A percentile compares a stretch with the other conserved stretches of the same genome.
These are phyloP conservation scores for Umbilicus rupestris DNA, from an alignment of 164 flowering plant species.

Conservation along the genomic window DNA sequence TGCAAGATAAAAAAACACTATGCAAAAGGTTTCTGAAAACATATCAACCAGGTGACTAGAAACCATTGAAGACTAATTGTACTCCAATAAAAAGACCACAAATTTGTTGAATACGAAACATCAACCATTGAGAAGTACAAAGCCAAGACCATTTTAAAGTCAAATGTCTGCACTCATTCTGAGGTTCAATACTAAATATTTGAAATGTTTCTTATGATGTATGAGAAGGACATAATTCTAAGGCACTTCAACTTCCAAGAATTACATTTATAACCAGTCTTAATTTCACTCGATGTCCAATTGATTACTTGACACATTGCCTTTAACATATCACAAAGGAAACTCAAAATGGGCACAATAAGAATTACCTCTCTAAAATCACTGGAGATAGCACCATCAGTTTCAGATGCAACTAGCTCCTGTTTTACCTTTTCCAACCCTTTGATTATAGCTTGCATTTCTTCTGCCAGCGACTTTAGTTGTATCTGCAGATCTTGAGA, in stretches of 20 bases:
- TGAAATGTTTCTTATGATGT: neutral
- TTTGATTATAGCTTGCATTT: slow-evolving; percentile 96
- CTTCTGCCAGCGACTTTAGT: slow-evolving; percentile 85
- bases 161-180: neutral
- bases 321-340: neutral
- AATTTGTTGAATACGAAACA: no score
- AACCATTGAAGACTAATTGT: neutral
- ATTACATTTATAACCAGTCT: neutral
- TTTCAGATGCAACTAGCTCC: slow-evolving; percentile 71
- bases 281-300: neutral
- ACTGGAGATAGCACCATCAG: slow-evolving; percentile 75
- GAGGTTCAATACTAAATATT: neutral
- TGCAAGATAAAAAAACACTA: no score
- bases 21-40: neutral
- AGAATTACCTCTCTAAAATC: slow-evolving; percentile 50
- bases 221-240: neutral
- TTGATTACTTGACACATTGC: neutral
- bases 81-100: neutral
- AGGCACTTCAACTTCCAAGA: neutral
- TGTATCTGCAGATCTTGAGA: slow-evolving; percentile 51
- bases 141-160: neutral
- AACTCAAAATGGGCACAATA: neutral
- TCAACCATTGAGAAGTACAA: no score
- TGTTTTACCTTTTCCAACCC: slow-evolving; percentile 89
- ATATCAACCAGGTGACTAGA: neutral